Percentiles rank a stretch among this genome's conserved stretches.
Evolutionary conservation across 352 stramenopile species (phyloP).

Genomic region (Aphanomyces astaci): DNA sequence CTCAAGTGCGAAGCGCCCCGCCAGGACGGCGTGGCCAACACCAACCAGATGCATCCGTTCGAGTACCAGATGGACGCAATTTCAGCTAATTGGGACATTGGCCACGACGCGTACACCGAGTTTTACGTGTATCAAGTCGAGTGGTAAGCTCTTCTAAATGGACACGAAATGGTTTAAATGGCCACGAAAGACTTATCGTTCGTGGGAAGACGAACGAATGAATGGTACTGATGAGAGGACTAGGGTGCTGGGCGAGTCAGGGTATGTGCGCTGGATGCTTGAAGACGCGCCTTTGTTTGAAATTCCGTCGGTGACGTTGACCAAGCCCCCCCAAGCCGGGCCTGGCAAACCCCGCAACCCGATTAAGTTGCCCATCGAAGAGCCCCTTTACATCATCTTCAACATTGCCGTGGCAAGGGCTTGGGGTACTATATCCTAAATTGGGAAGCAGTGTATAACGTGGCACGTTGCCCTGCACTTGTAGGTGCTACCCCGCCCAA

Average conservation of each 20-base stretch:
- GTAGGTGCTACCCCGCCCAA: slow-evolving; percentile 39
- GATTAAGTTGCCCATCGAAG: slow-evolving; percentile 63
- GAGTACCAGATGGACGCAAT: slow-evolving; percentile 71
- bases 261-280: no score
- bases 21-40: slow-evolving; percentile 18
- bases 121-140: slow-evolving; percentile 33
- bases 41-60: slow-evolving; percentile 15
- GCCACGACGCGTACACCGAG: slow-evolving; percentile 48
- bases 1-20: slow-evolving; percentile 28
- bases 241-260: no score
- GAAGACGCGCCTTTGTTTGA: no score
- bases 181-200: slow-evolving; percentile 46
- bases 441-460: not conserved
- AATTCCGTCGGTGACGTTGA: no score
- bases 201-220: slow-evolving; percentile 46
- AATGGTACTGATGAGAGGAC: no score
- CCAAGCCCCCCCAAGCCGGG: slow-evolving; percentile 40
- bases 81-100: slow-evolving; percentile 70
- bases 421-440: slow-evolving; percentile 43
- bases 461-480: not conserved
- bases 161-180: slow-evolving; percentile 51
- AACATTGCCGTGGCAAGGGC: slow-evolving; percentile 88
- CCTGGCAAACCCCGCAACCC: slow-evolving; percentile 41
- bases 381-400: slow-evolving; percentile 91
- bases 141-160: slow-evolving; percentile 26